These are phyloP conservation scores for Pseudogymnoascus sp. DNA, from an alignment of 2,329 filamentous ascomycete genomes.

Conservation along the genomic window DNA sequence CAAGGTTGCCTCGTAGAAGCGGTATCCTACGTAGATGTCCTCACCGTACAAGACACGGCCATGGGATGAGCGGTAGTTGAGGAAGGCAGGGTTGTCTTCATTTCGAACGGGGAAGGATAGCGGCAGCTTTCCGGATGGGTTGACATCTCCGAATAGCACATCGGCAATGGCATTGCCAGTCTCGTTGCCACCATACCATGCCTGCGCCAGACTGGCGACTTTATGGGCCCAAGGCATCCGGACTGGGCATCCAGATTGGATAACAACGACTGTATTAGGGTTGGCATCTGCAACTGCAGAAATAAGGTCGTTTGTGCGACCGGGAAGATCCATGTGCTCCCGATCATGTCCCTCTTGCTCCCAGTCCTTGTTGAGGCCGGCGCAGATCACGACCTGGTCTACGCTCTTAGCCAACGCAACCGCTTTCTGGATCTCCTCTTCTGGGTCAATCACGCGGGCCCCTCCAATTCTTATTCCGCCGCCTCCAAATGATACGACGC, in stretches of 20 bases:
- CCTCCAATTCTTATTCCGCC: constrained; percentile 55
- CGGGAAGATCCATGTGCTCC: constrained; percentile 21
- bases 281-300: constrained; percentile 46
- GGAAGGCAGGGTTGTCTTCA: constrained; percentile 53
- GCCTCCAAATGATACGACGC: constrained; percentile 39
- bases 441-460: constrained; percentile 46
- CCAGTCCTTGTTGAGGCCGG: constrained; percentile 53
- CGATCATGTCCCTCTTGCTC: constrained; percentile 29
- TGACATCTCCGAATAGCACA: constrained; percentile 52
- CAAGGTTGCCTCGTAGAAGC: constrained; percentile 45
- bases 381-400: constrained; percentile 69
- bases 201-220: constrained; percentile 30
- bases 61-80: constrained; percentile 48
- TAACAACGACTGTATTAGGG: constrained; percentile 49
- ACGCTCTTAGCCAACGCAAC: constrained; percentile 57
- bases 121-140: constrained; percentile 53
- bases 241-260: constrained; percentile 53
- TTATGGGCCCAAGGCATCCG: constrained; percentile 44
- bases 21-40: constrained; percentile 56
- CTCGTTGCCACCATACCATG: constrained; percentile 56
- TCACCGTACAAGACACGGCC: constrained; percentile 55
- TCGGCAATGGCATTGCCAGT: constrained; percentile 57
- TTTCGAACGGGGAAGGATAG: constrained; percentile 49
- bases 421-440: constrained; percentile 56
- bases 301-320: constrained; percentile 32